Conservation (phyloP, 2,329 filamentous ascomycete genomes). For the Coniosporium tulheliwenetii region DNA sequence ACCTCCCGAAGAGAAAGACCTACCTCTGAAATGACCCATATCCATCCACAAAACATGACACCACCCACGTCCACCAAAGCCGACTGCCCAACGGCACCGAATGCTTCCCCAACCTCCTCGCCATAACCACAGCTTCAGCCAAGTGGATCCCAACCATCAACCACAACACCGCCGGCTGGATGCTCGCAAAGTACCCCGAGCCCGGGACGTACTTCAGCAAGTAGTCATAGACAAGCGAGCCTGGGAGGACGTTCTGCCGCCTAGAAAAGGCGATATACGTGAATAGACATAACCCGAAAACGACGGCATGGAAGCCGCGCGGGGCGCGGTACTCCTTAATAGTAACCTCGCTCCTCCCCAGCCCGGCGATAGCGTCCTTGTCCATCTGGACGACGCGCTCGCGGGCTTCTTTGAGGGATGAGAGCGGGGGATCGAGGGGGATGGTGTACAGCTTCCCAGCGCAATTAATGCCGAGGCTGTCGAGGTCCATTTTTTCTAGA, state of each 20-base stretch:
- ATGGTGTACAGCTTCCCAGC: conserved; percentile 36
- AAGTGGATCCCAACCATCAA: conserved; percentile 50
- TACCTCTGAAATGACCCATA: conserved; percentile 28
- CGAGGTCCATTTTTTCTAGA: conserved; percentile 50
- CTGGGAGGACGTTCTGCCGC: conserved; percentile 36
- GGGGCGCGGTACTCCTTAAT: conserved; percentile 38
- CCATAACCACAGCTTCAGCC: conserved; percentile 40
- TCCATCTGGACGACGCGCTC: conserved; percentile 61
- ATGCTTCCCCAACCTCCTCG: conserved; percentile 31
- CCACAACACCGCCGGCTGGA: conserved; percentile 43
- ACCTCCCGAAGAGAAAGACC: background rate
- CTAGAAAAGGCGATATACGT: conserved; percentile 32
- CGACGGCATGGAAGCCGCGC: conserved; percentile 33
- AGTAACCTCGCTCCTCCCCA: conserved; percentile 44
- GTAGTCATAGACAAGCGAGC: conserved; percentile 32
- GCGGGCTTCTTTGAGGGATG: conserved; percentile 51
- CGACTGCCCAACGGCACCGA: conserved; percentile 31
- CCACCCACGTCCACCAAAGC: conserved; percentile 40
- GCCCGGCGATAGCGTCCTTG: conserved; percentile 37
- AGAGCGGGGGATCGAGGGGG: conserved; percentile 54
- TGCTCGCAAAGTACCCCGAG: conserved; percentile 39
- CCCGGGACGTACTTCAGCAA: conserved; percentile 29
- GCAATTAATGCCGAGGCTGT: conserved; percentile 44
- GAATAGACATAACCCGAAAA: conserved; percentile 39
- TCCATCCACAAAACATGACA: conserved; percentile 37